A percentile compares a stretch with the other conserved stretches of the same genome.
Evolutionary conservation across 176 grass and related monocot genomes (phyloP).

Genomic region (Hordeum marinum): DNA sequence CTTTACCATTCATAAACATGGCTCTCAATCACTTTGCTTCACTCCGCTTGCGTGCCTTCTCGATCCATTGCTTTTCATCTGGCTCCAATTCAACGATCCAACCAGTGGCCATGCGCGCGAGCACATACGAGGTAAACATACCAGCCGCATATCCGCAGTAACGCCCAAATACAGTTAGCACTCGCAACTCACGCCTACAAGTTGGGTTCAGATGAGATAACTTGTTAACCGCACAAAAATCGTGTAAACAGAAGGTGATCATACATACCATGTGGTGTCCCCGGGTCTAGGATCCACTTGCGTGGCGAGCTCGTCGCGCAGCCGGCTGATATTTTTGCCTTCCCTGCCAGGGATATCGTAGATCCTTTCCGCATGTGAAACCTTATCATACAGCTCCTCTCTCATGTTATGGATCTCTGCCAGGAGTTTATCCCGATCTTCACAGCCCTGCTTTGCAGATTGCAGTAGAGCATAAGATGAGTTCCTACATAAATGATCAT

Average conservation of each 20-base stretch:
- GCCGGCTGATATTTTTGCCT: not conserved
- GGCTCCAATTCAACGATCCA: not conserved
- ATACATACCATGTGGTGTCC: not conserved
- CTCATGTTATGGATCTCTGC: not conserved
- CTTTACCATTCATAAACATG: no score
- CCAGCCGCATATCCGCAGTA: not conserved
- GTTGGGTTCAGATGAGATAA: not conserved
- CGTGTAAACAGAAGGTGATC: no score
- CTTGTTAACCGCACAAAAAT: no score
- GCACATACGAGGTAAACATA: no score
- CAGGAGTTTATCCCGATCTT: not conserved
- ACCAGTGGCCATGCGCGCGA: not conserved
- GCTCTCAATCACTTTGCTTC: no score
- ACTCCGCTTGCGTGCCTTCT: not conserved
- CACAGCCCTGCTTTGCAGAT: no score
- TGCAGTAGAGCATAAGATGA: no score
- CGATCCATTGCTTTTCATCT: not conserved
- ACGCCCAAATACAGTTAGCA: not conserved
- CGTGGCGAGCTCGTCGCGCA: not conserved
- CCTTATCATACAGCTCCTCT: not conserved
- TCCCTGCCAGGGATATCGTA: not conserved
- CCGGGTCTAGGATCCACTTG: not conserved
- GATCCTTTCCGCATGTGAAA: not conserved
- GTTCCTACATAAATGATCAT: no score
- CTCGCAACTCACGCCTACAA: not conserved